Percentiles rank a stretch among this genome's conserved stretches.
These are phyloP conservation scores for Oryza meyeriana DNA, from an alignment of 176 grass and related monocot species.

Conservation along the genomic window DNA sequence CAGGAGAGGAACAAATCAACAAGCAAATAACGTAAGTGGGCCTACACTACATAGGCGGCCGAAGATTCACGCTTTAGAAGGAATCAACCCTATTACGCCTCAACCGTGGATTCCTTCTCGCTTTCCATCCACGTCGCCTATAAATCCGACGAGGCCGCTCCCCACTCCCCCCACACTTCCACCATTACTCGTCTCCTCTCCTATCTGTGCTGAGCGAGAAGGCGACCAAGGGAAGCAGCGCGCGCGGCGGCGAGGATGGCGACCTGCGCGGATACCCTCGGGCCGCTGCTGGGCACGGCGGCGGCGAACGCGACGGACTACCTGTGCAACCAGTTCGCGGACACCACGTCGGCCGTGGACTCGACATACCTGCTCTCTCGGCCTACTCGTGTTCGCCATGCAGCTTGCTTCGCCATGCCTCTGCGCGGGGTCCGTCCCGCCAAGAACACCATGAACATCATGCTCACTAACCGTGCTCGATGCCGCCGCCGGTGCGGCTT, in stretches of 20 bases:
- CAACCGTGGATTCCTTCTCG: background rate
- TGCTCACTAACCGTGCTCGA: slow-evolving; percentile 93
- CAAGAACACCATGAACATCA: slow-evolving; percentile 97
- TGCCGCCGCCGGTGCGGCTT: slow-evolving; percentile 69
- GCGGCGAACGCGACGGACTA: slow-evolving; percentile 48
- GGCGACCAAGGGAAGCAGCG: background rate
- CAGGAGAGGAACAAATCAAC: background rate
- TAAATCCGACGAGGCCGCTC: slow-evolving; percentile 28
- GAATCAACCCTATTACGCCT: background rate
- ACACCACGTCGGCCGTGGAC: slow-evolving; percentile 63
- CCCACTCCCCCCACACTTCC: background rate
- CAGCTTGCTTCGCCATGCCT: slow-evolving; percentile 95
- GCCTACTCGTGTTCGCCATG: slow-evolving; percentile 91
- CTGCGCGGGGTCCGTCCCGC: slow-evolving; percentile 79
- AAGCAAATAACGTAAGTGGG: background rate
- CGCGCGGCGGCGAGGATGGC: background rate
- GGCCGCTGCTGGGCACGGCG: slow-evolving; percentile 41
- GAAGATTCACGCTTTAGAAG: slow-evolving; percentile 19
- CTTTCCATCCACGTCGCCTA: slow-evolving; percentile 2
- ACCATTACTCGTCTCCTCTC: background rate
- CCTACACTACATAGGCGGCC: background rate
- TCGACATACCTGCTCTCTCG: slow-evolving; percentile 82
- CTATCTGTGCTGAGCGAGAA: background rate
- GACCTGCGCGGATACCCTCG: slow-evolving; percentile 48
- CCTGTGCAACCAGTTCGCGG: slow-evolving; percentile 63